Base-by-base conservation (phyloP, 495 filamentous ascomycete species). In the Annulohypoxylon bovei region DNA sequence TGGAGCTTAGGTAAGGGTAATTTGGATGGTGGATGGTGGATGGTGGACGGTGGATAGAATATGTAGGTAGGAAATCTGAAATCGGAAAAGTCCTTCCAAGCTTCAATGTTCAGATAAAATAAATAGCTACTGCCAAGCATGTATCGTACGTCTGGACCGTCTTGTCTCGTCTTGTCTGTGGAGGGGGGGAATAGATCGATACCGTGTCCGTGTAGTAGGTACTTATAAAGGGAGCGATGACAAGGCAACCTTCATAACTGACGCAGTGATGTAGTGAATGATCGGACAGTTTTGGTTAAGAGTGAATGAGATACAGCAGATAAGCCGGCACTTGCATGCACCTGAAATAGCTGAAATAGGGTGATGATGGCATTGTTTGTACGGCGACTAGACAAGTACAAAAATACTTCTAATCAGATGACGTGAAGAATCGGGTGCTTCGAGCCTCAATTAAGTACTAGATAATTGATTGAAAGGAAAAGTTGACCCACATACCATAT, bases 311-410 rank as follows among this genome's bases (percentile, higher is more conserved):
- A 52, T 30, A 30, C 16, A 20, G 18, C 28, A 65, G 63, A 63
- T 71, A 71, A 60, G 56, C 63, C 58, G 53, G 63, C 68, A 67
- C 68, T 67, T 67, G 68, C 68, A 71, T 67, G 58, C 53, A 67
- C 25, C 47, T 49, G 44, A 61, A 46, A 68, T 72, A 68, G 70
- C 47, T 49, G 44, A 61, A 46, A 68, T 72, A 68, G 70, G 70
- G 60, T 72, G 70, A 72, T 72, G 70, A 72, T 72, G 70, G 70
- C 70, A 72, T 72, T 72, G 65, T 68, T 59, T 68, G 57, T 57
- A 42, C 12, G 44, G 42, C 46, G 20, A 42, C 39, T 42, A 16
- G 39, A 18, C 39, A 42, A 55, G 46, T 68, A 67, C 69, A 60
- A 54, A 55, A 67, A 63, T 60, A 64, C 64, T 58, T 68, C 44